Evolutionary conservation across 768 basidiomycete genomes (phyloP).

Genomic region (Rhizopogon sp.): DNA sequence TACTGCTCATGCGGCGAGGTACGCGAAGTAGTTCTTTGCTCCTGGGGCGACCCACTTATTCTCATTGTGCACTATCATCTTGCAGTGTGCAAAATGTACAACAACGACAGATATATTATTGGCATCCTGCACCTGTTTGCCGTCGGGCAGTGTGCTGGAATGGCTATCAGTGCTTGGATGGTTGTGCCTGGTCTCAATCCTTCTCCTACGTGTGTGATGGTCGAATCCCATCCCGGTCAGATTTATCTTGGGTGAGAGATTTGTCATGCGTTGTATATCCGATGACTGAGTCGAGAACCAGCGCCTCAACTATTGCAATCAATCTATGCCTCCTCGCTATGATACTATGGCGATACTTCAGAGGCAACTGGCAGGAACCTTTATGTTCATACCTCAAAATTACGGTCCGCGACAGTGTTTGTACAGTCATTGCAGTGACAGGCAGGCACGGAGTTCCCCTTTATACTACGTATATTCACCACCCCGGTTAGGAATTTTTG

Average conservation of each 20-base stretch:
- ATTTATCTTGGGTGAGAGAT: constrained; percentile 15
- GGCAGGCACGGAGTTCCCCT: constrained; percentile 3
- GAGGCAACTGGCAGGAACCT: neutral
- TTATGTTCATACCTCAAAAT: neutral
- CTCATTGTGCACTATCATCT: neutral
- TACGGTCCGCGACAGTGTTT: constrained; percentile 11
- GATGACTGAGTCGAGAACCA: neutral
- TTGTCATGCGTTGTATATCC: neutral
- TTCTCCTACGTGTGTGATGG: constrained; percentile 12
- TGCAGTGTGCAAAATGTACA: constrained; percentile 15
- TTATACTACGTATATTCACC: neutral
- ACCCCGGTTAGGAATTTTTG: constrained; percentile 7
- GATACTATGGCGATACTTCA: constrained; percentile 14
- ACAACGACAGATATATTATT: constrained; percentile 3
- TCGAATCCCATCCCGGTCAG: constrained; percentile 7
- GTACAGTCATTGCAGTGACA: constrained; percentile 6
- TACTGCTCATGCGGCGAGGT: constrained; percentile 14
- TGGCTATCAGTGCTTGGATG: constrained; percentile 12
- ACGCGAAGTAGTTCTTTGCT: neutral
- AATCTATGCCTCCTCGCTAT: constrained; percentile 11
- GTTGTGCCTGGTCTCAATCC: constrained; percentile 7
- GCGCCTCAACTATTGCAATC: constrained; percentile 15
- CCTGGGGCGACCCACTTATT: neutral
- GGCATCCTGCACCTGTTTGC: constrained; percentile 7
- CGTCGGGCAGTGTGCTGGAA: constrained; percentile 9